A percentile compares a stretch with the other conserved stretches of the same genome.
Evolutionary conservation across 768 basidiomycete genomes (phyloP).

Genomic region (Coprinellus aureogranulatus): DNA sequence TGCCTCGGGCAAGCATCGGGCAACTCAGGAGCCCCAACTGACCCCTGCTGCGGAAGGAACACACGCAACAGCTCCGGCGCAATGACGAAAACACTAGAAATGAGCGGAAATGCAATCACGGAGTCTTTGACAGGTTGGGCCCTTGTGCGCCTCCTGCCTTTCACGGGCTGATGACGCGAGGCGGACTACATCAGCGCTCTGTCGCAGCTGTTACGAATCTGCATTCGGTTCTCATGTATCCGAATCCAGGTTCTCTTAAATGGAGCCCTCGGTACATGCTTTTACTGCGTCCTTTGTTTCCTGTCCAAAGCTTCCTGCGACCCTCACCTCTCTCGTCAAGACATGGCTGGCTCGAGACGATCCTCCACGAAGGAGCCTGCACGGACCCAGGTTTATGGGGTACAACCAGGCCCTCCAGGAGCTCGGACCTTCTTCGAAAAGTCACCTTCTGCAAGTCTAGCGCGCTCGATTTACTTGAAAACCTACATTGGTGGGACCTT

Average conservation of each 20-base stretch:
- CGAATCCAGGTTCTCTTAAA: not conserved
- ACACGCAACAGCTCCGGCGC: no score
- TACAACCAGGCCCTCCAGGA: not conserved
- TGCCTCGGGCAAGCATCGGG: no score
- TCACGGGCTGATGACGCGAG: no score
- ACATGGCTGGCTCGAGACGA: not conserved
- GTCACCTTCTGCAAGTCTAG: constrained; percentile 24
- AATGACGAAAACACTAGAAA: no score
- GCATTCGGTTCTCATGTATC: not conserved
- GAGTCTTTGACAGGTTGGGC: no score
- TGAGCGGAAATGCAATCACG: no score
- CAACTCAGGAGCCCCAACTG: no score
- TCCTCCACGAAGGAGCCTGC: not conserved
- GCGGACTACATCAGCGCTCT: no score
- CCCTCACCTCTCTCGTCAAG: not conserved
- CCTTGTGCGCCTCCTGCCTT: no score
- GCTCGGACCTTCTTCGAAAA: constrained; percentile 11
- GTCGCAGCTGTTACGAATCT: not conserved
- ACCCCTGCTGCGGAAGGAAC: no score
- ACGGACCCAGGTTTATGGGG: constrained; percentile 5
- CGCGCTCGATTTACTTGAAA: constrained; percentile 41
- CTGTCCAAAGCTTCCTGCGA: not conserved
- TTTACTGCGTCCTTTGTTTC: not conserved
- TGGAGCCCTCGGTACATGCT: not conserved
- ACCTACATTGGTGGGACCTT: constrained; percentile 34